A percentile compares a stretch with the other conserved stretches of the same genome.
Evolutionary conservation across 2,329 filamentous ascomycete genomes (phyloP).

Genomic region (Alternaria novae-zelandiae): DNA sequence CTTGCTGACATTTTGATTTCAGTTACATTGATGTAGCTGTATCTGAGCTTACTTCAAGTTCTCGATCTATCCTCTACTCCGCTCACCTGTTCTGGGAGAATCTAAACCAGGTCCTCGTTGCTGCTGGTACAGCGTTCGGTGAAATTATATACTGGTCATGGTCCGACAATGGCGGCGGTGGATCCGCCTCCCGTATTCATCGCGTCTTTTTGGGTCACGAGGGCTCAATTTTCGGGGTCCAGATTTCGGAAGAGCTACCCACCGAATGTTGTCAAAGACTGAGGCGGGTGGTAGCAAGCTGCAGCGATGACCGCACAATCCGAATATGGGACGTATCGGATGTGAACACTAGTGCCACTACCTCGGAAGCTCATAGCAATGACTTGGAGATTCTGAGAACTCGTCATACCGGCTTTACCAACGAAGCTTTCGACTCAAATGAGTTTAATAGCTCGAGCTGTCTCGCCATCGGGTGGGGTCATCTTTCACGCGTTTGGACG

Average conservation of each 20-base stretch:
- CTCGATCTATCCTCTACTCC: constrained; percentile 86
- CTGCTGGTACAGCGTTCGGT: constrained; percentile 91
- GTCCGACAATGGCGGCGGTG: constrained; percentile 40
- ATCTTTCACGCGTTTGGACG: constrained; percentile 88
- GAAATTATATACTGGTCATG: constrained; percentile 92
- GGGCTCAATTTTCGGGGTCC: constrained; percentile 90
- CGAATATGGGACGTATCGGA: constrained; percentile 84
- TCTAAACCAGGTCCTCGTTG: constrained; percentile 69
- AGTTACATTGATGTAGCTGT: constrained; percentile 43
- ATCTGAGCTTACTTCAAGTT: constrained; percentile 65
- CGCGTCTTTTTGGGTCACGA: constrained; percentile 75
- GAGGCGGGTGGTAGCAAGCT: constrained; percentile 79
- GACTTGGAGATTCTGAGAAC: constrained; percentile 30
- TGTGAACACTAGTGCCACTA: constrained; percentile 10
- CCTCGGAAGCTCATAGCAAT: constrained; percentile 29
- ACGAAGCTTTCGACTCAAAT: constrained; percentile 32
- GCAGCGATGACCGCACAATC: constrained; percentile 92
- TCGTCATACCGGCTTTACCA: constrained; percentile 55
- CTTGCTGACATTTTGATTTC: constrained; percentile 1
- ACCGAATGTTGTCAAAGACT: constrained; percentile 41
- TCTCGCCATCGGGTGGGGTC: constrained; percentile 80
- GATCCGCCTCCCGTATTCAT: constrained; percentile 52
- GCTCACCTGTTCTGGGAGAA: constrained; percentile 73
- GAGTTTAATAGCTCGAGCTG: constrained; percentile 39
- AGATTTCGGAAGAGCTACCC: constrained; percentile 64